Evolutionary conservation across 306 rosid species (phyloP), one percentile per base, ranked within the genome.

Genomic region (Phaseolus lunatus): DNA sequence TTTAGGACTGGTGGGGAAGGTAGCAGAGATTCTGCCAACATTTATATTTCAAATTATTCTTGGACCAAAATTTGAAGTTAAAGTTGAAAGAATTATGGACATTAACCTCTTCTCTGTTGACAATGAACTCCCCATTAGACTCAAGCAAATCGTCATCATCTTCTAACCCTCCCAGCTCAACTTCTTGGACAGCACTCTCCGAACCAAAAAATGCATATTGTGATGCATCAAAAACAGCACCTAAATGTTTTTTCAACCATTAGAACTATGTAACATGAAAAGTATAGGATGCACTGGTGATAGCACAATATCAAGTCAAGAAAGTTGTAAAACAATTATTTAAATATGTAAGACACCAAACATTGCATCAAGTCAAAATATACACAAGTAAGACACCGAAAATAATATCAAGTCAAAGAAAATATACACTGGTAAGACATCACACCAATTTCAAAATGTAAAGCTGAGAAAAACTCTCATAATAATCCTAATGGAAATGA

Each of bases 91-190:
- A 75, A 66, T 8, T 50, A 29, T 47, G 78, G 72, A 78, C 44
- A 58, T 2, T 44, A 73, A 91, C 97, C 94, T 86, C 96, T 76
- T 84, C 89, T 85, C 65, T 84, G 50, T 86, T 80, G 72, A 87
- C 86, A 77, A 92, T 82, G 85, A 95, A 92, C 82, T 92, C 98
- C 79, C 89, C 97, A 12, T 89, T 94, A 54, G 80, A 58, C 76
- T 80, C 97, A 53, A 83, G 87, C 58, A 81, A 64, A 47, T 39
- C 75, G 75, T 72, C 88, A 20, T 78, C 88, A 0, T 88, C 97
- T 33, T 96, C 98, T 79, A 96, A 78, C 20, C 99, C 97, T 35
- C 99, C 98, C 79, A 95, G 76, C 81, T 93, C 98, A 83, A 93
- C 89, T 84, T 91, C 98, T 49, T 88, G 90, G 23, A 86, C 84